Percentiles rank a stretch among this genome's conserved stretches.
phyloP scores from a whole-genome alignment of 306 rosid genomes.

The Myrica gale region DNA sequence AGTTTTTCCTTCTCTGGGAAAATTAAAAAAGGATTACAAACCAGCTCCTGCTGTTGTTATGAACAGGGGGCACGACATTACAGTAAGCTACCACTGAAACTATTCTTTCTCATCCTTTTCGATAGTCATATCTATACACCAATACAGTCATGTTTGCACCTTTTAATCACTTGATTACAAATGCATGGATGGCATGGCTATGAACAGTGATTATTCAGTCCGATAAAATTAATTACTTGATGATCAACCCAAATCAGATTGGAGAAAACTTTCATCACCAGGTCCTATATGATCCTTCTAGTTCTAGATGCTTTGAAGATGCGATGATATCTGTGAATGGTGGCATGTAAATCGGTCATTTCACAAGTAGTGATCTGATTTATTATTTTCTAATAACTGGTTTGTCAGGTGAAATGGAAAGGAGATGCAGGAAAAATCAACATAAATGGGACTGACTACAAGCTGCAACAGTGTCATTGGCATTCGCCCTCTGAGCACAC shows the following conservation, averaged over 20 bases:
- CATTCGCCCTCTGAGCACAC: conserved; percentile 86
- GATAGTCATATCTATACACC: not conserved
- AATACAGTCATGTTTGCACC: not conserved
- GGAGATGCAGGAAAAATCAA: conserved; percentile 57
- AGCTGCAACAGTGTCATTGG: conserved; percentile 65
- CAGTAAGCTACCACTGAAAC: conserved; percentile 30
- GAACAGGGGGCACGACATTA: conserved; percentile 66
- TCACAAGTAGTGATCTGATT: not conserved
- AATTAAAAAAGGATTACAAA: conserved; percentile 47
- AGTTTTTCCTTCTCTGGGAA: conserved; percentile 44
- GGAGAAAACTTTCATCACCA: not conserved
- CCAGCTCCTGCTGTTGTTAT: conserved; percentile 58
- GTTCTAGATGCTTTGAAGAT: not conserved
- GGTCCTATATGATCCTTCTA: not conserved
- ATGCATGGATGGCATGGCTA: not conserved
- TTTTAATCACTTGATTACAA: not conserved
- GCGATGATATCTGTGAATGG: not conserved
- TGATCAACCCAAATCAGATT: not conserved
- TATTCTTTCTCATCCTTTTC: not conserved
- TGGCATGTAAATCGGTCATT: not conserved
- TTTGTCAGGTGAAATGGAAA: conserved; percentile 57
- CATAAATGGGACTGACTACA: conserved; percentile 60
- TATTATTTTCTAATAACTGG: not conserved
- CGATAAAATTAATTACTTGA: not conserved
- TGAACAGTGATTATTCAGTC: not conserved